These are phyloP conservation scores for Rhizophagus prolifer DNA, from an alignment of 192 early-diverging fungal genomes.

Conservation along the genomic window DNA sequence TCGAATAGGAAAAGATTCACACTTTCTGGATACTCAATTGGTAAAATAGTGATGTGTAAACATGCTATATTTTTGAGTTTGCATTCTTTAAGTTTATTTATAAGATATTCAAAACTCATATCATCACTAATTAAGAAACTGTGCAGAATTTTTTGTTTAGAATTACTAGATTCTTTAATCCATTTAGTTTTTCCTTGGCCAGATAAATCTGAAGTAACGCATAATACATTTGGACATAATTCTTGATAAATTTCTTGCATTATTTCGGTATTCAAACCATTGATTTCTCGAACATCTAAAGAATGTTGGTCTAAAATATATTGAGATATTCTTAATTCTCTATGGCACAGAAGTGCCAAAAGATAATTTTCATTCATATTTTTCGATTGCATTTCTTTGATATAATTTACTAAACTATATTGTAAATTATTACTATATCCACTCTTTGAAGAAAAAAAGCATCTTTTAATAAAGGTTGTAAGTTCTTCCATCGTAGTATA, in stretches of 20 bases:
- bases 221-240: constrained; percentile 26
- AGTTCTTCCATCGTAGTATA: constrained; percentile 30
- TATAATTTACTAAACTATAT: constrained; percentile 28
- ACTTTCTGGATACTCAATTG: too few species aligned
- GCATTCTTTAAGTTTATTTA: constrained; percentile 14
- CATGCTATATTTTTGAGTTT: neutral
- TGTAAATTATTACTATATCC: constrained; percentile 22
- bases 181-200: too few species aligned
- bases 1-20: constrained; percentile 18
- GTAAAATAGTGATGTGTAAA: neutral
- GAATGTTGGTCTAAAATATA: constrained; percentile 29
- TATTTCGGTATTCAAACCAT: neutral
- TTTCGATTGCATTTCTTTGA: neutral
- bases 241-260: constrained; percentile 18
- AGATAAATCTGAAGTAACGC: constrained; percentile 26
- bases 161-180: neutral
- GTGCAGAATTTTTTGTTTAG: neutral
- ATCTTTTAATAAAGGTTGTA: constrained; percentile 19
- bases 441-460: constrained; percentile 17
- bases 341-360: constrained; percentile 19
- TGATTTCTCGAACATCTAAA: neutral
- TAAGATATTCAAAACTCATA: constrained; percentile 13
- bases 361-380: neutral
- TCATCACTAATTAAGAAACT: constrained; percentile 15
- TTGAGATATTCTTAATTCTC: constrained; percentile 9